Percentiles rank a stretch among this genome's conserved stretches.
Evolutionary conservation across 2,329 filamentous ascomycete genomes (phyloP).

Genomic region (Microcyclosporella mali): DNA sequence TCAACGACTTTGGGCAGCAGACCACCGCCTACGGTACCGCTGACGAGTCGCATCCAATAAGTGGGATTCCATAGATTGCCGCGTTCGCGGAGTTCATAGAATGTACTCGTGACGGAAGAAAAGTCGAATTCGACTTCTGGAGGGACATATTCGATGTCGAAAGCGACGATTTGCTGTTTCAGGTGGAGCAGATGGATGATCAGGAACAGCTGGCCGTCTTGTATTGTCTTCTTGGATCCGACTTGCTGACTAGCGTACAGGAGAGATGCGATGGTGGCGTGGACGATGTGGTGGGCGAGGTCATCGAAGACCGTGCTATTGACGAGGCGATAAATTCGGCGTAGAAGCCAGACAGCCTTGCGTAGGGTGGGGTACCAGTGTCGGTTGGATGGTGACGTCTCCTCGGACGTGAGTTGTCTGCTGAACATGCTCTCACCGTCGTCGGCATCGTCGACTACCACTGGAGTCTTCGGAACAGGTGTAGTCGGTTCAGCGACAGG

Average conservation of each 20-base stretch:
- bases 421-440: slow-evolving; percentile 42
- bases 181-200: slow-evolving; percentile 91
- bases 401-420: slow-evolving; percentile 19
- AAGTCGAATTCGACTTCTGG: slow-evolving; percentile 62
- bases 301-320: slow-evolving; percentile 66
- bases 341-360: slow-evolving; percentile 63
- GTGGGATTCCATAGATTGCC: slow-evolving; percentile 61
- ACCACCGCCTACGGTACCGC: slow-evolving; percentile 36
- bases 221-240: slow-evolving; percentile 55
- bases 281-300: slow-evolving; percentile 73
- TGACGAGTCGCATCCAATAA: slow-evolving; percentile 55
- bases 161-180: slow-evolving; percentile 91
- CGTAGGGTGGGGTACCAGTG: slow-evolving; percentile 61
- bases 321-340: slow-evolving; percentile 63
- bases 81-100: slow-evolving; percentile 60
- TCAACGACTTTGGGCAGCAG: slow-evolving; percentile 61
- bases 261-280: slow-evolving; percentile 80
- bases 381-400: slow-evolving; percentile 11
- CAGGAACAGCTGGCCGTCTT: slow-evolving; percentile 83
- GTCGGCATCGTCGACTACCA: slow-evolving; percentile 50
- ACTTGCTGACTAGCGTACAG: slow-evolving; percentile 65
- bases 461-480: slow-evolving; percentile 44
- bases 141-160: slow-evolving; percentile 77
- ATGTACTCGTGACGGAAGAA: slow-evolving; percentile 58
- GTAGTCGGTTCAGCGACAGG: slow-evolving; percentile 27